phyloP scores from a whole-genome alignment of 306 rosid species.

The Abrus pulchellus region DNA sequence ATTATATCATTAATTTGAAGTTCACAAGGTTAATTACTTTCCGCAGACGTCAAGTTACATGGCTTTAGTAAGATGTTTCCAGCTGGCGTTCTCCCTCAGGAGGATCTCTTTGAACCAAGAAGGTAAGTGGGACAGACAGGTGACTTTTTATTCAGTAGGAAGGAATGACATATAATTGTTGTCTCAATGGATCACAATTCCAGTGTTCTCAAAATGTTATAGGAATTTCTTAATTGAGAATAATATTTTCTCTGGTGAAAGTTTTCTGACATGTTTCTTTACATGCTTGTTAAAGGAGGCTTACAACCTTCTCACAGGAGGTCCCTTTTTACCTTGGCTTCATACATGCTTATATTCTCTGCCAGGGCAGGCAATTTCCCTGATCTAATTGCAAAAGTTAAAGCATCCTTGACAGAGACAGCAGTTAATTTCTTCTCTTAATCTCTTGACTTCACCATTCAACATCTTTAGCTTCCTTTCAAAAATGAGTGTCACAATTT shows the following conservation, averaged over 20 bases:
- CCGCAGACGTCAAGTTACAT: conserved; percentile 78
- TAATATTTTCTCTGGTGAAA: conserved; percentile 27
- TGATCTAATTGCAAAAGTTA: conserved; percentile 76
- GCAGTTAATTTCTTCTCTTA: conserved; percentile 58
- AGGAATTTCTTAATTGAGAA: conserved; percentile 32
- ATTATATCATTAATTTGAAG: conserved; percentile 18
- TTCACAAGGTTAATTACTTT: conserved; percentile 47
- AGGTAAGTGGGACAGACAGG: conserved; percentile 59
- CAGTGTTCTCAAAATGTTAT: conserved; percentile 30
- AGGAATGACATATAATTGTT: conserved; percentile 4
- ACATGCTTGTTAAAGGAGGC: conserved; percentile 67
- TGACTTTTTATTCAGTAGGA: conserved; percentile 32
- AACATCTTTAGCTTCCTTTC: conserved; percentile 27
- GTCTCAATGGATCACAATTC: conserved; percentile 26
- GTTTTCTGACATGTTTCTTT: conserved; percentile 51
- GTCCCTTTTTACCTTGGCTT: conserved; percentile 88
- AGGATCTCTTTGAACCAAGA: conserved; percentile 75
- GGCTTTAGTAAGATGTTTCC: conserved; percentile 87
- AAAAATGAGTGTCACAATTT: conserved; percentile 31
- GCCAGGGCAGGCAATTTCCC: conserved; percentile 77
- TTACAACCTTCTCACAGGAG: conserved; percentile 86
- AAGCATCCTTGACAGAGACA: conserved; percentile 68
- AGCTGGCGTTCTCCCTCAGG: conserved; percentile 89
- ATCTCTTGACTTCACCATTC: conserved; percentile 40
- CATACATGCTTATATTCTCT: conserved; percentile 87